Evolutionary conservation across 2,329 filamentous ascomycete genomes (phyloP).

Genomic region (Paracamarosporium sp.): DNA sequence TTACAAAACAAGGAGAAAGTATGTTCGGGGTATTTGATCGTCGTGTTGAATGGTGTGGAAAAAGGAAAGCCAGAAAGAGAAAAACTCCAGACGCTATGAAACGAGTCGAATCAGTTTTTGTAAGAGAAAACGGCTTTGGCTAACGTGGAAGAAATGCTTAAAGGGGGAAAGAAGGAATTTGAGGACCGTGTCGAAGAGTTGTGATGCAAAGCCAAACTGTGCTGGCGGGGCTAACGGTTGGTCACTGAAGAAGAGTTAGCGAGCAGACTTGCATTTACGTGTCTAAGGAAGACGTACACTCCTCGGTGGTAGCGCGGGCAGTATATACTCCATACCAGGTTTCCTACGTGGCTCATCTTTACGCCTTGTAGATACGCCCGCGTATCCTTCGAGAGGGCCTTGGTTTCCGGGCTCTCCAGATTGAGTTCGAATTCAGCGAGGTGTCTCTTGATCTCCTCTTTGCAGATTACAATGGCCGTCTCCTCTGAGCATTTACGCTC

Average conservation of each 20-base stretch:
- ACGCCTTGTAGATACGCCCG: constrained; percentile 39
- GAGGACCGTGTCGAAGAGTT: not conserved
- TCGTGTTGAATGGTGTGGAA: not conserved
- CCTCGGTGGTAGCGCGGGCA: constrained; percentile 41
- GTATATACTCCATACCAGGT: constrained; percentile 45
- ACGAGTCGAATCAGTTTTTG: not conserved
- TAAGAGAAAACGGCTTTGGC: not conserved
- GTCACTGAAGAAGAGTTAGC: not conserved
- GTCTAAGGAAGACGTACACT: not conserved
- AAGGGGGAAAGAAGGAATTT: constrained; percentile 1
- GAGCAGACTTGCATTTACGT: not conserved
- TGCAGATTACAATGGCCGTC: constrained; percentile 31
- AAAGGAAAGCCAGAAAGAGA: not conserved
- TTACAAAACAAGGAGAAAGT: not conserved
- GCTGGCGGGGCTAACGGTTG: not conserved
- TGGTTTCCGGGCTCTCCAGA: constrained; percentile 20
- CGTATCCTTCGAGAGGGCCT: constrained; percentile 24
- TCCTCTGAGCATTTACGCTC: constrained; percentile 36
- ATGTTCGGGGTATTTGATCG: not conserved
- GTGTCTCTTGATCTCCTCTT: constrained; percentile 29
- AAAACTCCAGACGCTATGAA: not conserved
- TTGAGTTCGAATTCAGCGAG: constrained; percentile 20
- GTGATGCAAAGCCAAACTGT: not conserved
- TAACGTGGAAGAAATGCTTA: not conserved
- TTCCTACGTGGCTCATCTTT: constrained; percentile 40